Conservation (phyloP, 768 basidiomycete genomes). For the Boletus rubescentipes region DNA sequence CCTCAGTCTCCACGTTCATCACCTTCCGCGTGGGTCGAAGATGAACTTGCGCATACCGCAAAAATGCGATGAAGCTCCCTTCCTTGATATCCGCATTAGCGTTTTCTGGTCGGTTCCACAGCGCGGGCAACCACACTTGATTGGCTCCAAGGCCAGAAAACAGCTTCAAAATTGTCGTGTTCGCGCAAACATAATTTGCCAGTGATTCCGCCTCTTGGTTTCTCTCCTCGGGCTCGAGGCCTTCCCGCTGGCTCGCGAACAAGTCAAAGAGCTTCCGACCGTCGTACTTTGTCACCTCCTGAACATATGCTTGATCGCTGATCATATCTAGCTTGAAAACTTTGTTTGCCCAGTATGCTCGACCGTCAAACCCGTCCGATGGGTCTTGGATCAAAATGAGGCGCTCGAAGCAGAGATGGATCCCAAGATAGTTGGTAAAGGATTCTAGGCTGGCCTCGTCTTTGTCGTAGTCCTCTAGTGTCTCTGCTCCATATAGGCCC, state of each 20-base stretch:
- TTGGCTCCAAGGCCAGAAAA: background rate
- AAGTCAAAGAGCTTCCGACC: constrained; percentile 3
- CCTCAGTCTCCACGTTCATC: constrained; percentile 1
- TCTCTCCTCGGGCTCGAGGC: background rate
- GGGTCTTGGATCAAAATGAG: constrained; percentile 1
- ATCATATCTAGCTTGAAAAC: constrained; percentile 1
- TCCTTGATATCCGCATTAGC: constrained; percentile 1
- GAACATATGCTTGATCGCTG: background rate
- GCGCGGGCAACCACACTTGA: background rate
- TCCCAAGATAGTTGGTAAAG: constrained; percentile 1
- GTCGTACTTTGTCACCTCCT: background rate
- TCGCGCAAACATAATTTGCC: background rate
- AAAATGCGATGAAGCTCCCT: background rate
- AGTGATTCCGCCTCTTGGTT: constrained; percentile 3
- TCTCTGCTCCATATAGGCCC: background rate
- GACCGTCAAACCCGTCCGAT: constrained; percentile 1
- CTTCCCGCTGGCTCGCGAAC: constrained; percentile 5
- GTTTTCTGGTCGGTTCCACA: constrained; percentile 2
- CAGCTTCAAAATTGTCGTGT: background rate
- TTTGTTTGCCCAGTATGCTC: constrained; percentile 1
- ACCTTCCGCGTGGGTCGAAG: background rate
- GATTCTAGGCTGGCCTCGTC: background rate
- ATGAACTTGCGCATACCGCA: constrained; percentile 1
- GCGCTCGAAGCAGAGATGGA: constrained; percentile 1
- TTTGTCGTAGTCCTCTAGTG: background rate